Base-by-base conservation (phyloP, 306 rosid species). In the Myrica gale region DNA sequence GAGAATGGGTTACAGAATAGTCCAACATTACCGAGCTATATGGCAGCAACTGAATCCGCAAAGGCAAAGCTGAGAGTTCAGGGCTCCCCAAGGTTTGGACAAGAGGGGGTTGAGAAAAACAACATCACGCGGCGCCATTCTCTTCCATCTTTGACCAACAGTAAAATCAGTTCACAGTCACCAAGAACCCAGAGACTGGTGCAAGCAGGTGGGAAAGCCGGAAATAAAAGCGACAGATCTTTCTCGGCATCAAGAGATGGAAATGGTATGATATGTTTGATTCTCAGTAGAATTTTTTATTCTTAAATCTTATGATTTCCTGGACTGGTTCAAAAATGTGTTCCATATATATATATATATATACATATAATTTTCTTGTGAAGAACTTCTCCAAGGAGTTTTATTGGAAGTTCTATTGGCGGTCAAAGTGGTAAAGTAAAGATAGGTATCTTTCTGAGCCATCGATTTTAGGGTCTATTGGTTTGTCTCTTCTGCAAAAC, bases 21-120 rank as follows among this genome's bases (percentile, higher is more conserved):
- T 87, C 97, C 97, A 67, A 83, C 86, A 19, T 10, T 96, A 73
- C 99, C 97, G 8, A 96, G 99, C 82, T 96, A 96, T 81, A 96
- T 96, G 99, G 92, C 92, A 61, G 99, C 96, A 76, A 96, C 99
- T 79, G 90, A 87, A 88, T 96, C 99, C 74, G 99, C 97, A 26
- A 96, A 85, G 89, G 99, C 99, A 66, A 96, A 96, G 90, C 84
- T 96, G 81, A 92, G 96, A 87, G 88, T 89, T 44, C 98, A 96
- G 83, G 97, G 97, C 82, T 92, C 99, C 68, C 97, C 99, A 5
- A 88, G 89, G 86, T 23, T 89, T 65, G 96, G 79, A 85, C 92
- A 82, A 78, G 99, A 92, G 0, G 84, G 71, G 43, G 80, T 44
- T 8, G 99, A 92, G 82, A 88, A 32, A 82, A 88, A 61, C 80